Conservation (phyloP, 495 filamentous ascomycete genomes). For the Thermothielavioides terrestris region DNA sequence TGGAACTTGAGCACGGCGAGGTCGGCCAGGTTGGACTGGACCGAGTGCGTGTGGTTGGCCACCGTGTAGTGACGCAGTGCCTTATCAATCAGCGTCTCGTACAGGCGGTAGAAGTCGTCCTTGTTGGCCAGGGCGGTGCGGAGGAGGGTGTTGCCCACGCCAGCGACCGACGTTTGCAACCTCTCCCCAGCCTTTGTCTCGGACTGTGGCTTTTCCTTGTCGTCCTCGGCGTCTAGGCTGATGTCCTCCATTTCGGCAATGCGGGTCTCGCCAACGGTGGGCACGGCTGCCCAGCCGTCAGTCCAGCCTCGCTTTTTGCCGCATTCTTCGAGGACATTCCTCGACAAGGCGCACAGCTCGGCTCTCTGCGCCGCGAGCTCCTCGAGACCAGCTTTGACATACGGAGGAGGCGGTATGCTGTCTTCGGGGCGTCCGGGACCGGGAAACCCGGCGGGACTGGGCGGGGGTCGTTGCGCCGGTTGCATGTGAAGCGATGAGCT, state of each 20-base stretch:
- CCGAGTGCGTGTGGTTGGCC: constrained; percentile 66
- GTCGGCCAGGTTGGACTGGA: constrained; percentile 71
- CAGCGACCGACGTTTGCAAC: constrained; percentile 25
- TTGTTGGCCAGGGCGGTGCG: constrained; percentile 41
- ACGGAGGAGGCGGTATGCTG: constrained; percentile 24
- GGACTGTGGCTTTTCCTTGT: constrained; percentile 20
- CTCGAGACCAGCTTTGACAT: constrained; percentile 60
- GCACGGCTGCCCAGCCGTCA: constrained; percentile 63
- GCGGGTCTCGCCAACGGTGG: constrained; percentile 44
- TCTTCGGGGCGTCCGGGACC: constrained; percentile 27
- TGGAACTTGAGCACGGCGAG: constrained; percentile 76
- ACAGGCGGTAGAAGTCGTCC: constrained; percentile 51
- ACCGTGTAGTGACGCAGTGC: constrained; percentile 66
- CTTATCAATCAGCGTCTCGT: constrained; percentile 62
- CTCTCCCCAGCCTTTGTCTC: constrained; percentile 6
- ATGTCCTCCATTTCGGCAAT: constrained; percentile 49
- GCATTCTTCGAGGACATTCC: constrained; percentile 67
- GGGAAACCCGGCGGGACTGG: constrained; percentile 40
- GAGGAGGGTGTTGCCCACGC: constrained; percentile 45
- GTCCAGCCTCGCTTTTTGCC: constrained; percentile 68
- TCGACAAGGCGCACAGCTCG: constrained; percentile 68
- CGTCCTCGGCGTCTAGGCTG: constrained; percentile 36
- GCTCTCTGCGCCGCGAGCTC: constrained; percentile 76
- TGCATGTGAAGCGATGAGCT: constrained; percentile 42
- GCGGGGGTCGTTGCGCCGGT: constrained; percentile 27